Conservation (phyloP, 2,329 filamentous ascomycete species). For the Pleurostoma richardsiae region DNA sequence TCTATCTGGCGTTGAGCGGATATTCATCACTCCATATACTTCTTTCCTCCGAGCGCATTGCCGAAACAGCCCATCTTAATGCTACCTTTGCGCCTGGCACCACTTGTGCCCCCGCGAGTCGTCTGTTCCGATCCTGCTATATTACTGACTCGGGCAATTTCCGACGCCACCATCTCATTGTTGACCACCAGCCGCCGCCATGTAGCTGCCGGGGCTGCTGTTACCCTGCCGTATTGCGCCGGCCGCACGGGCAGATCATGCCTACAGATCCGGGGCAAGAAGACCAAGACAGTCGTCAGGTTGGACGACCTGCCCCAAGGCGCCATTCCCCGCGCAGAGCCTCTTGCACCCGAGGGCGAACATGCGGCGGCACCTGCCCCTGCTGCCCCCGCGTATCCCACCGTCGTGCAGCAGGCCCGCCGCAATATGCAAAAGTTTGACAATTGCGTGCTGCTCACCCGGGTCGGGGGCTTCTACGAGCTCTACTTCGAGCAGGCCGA, state of each 20-base stretch:
- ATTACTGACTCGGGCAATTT: neutral
- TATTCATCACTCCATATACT: no score
- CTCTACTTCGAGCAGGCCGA: conserved; percentile 96
- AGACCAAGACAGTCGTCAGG: conserved; percentile 47
- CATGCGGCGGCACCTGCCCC: conserved; percentile 22
- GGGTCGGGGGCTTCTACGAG: conserved; percentile 96
- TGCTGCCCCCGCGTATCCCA: conserved; percentile 62
- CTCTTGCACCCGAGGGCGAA: conserved; percentile 27
- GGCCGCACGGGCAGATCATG: neutral
- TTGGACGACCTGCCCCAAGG: conserved; percentile 56
- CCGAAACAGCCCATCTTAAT: conserved; percentile 3
- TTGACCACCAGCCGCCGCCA: conserved; percentile 2
- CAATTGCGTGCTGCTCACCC: conserved; percentile 85
- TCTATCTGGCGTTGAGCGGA: no score
- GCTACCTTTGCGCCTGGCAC: conserved; percentile 5
- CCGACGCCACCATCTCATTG: neutral
- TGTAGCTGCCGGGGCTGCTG: conserved; percentile 1
- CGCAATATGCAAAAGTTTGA: conserved; percentile 88
- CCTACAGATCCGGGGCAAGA: conserved; percentile 42
- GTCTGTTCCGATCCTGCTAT: conserved; percentile 1
- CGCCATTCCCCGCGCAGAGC: conserved; percentile 27
- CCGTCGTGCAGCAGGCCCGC: conserved; percentile 80
- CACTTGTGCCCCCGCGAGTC: conserved; percentile 4
- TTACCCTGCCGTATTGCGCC: neutral
- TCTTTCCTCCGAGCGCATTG: neutral